Evolutionary conservation across 306 rosid genomes (phyloP).

Genomic region (Hylodesmum podocarpum): DNA sequence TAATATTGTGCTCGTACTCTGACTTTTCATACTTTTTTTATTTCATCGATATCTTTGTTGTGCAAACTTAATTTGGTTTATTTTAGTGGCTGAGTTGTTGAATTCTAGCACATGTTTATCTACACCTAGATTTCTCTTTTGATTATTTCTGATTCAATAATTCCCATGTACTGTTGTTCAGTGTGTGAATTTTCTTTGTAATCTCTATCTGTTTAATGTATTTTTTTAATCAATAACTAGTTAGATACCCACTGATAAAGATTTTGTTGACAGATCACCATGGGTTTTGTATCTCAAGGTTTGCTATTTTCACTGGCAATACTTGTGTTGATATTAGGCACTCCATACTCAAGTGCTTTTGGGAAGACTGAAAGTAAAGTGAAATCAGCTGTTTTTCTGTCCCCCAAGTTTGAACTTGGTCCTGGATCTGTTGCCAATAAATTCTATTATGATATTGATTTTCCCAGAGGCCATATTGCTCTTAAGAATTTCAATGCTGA

Average conservation of each 20-base stretch:
- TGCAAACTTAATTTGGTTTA: background rate
- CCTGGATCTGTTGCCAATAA: constrained; percentile 63
- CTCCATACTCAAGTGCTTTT: constrained; percentile 33
- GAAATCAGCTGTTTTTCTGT: constrained; percentile 43
- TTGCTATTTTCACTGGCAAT: constrained; percentile 29
- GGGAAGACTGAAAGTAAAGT: constrained; percentile 24
- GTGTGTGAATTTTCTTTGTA: background rate
- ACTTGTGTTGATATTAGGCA: constrained; percentile 27
- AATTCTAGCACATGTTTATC: background rate
- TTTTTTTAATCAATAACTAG: background rate
- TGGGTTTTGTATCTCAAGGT: constrained; percentile 28
- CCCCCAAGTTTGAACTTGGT: constrained; percentile 58
- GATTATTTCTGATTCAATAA: background rate
- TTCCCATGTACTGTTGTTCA: too few relatives aligned
- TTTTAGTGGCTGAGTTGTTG: background rate
- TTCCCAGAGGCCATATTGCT: constrained; percentile 75
- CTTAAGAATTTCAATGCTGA: too few relatives aligned
- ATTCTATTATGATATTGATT: constrained; percentile 40
- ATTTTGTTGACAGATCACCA: constrained; percentile 42
- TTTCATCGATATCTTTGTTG: too few relatives aligned
- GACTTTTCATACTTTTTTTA: background rate
- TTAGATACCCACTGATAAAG: background rate
- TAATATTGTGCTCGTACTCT: background rate
- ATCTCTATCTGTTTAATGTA: background rate
- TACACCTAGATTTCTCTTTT: background rate